Percentiles rank a stretch among this genome's conserved stretches.
phyloP scores from a whole-genome alignment of 495 filamentous ascomycete species.

The Penicillium flavigenum region DNA sequence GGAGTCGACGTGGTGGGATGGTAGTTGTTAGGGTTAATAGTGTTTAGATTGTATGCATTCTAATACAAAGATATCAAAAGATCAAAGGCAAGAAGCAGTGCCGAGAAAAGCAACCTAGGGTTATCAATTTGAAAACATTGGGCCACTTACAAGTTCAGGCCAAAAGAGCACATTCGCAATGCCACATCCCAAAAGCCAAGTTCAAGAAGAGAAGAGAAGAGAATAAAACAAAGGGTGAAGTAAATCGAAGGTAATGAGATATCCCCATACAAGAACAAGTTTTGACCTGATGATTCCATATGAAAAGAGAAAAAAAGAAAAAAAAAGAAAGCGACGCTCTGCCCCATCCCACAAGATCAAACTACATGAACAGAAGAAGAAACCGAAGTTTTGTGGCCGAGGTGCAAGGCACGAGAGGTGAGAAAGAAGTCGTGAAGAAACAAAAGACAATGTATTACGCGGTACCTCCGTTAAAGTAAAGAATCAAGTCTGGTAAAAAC shows the following conservation, averaged over 20 bases:
- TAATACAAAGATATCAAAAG: constrained; percentile 3
- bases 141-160: constrained; percentile 2
- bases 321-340: constrained; percentile 20
- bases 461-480: constrained; percentile 60
- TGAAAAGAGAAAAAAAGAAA: constrained; percentile 9
- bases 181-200: background rate
- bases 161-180: background rate
- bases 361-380: constrained; percentile 38
- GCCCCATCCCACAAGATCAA: constrained; percentile 37
- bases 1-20: constrained; percentile 31
- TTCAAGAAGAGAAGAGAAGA: constrained; percentile 2
- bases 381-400: constrained; percentile 19
- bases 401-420: constrained; percentile 14
- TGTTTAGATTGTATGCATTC: constrained; percentile 7
- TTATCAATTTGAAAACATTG: constrained; percentile 5
- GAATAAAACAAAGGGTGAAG: constrained; percentile 20
- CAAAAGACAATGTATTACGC: constrained; percentile 29
- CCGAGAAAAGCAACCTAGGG: constrained; percentile 1
- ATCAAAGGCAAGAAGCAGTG: background rate
- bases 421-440: constrained; percentile 14
- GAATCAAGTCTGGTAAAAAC: constrained; percentile 97
- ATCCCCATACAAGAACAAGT: constrained; percentile 34
- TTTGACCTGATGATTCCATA: constrained; percentile 29
- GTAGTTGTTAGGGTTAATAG: constrained; percentile 28
- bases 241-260: constrained; percentile 16